Base-by-base conservation (phyloP, 805 yeast species). In the Candida corydali region DNA sequence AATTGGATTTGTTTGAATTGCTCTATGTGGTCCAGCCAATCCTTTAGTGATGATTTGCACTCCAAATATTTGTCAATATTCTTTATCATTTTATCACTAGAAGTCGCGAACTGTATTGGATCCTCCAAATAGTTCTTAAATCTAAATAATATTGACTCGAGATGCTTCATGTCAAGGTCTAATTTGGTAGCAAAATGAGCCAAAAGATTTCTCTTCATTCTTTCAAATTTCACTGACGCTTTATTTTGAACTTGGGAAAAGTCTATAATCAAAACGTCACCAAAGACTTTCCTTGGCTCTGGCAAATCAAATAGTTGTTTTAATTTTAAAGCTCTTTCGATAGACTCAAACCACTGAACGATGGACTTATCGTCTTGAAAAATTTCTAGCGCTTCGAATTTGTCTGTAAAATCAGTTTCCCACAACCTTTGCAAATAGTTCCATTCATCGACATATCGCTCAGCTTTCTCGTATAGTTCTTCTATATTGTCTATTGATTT, bases 231-330 rank as follows among this genome's bases (percentile, higher is more conserved):
- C 3, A 78, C 54, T 26, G 58, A 61, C 5, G 79, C 65, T 25
- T 77, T 59, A 0, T 71, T 52, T 41, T 78, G 83, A 2, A 80
- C 81, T 11, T 70, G 70, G 7, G 70, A 66, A 49, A 67, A 76
- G 28, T 74, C 67, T 25, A 85, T 53, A 0, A 41, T 32, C 11
- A 70, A 36, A 1, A 52, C 40, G 3, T 42, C 35, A 0, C 82
- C 82, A 47, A 77, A 63, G 0, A 16, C 25, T 20, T 55, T 54
- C 1, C 40, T 44, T 0, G 69, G 55, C 7, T 69, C 75, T 8
- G 73, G 52, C 1, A 74, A 65, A 38, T 82, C 86, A 49, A 83
- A 74, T 0, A 69, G 54, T 0, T 54, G 38, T 32, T 79, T 61
- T 2, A 71, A 58, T 4, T 51, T 44, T 14, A 72, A 57, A 9